Base-by-base conservation (phyloP, 2,329 filamentous ascomycete species). In the Colletotrichum sp. region DNA sequence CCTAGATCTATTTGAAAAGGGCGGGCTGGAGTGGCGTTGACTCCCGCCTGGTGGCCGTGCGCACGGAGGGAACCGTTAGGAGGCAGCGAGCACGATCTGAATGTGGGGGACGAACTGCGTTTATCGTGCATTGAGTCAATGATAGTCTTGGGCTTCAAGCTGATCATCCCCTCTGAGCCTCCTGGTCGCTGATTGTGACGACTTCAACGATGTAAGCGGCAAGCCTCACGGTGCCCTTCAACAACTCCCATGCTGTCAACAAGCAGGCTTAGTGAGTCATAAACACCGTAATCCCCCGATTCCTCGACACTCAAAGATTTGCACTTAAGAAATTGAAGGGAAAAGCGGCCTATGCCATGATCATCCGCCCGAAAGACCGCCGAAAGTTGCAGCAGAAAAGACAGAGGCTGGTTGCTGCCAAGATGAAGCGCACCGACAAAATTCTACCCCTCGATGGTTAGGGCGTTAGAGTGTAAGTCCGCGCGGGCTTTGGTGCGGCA, bases 1-100 rank as follows among this genome's bases (percentile, higher is more conserved):
- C 13, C 77, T 80, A 65, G 81, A 82, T 11, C 75, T 71, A 25
- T 79, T 82, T 0, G 74, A 79, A 25, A 75, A 83, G n/a, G 77
- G 81, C 2, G 81, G 81, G 0, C 36, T 82, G 6, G 79, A 83
- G 39, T 83, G 81, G 82, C 79, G 82, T 6, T 78, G 81, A 27
- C 80, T 82, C 71, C 80, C 81, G 60, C 74, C 71, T 16, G 79
- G 83, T 52, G 79, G 77, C 9, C 77, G 77, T 28, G 72, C 77
- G 28, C 25, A 63, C 55, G 3, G 78, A 78, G 25, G 77, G 80
- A 52, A 78, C 78, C 9, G 32, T 66, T 7, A 59, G 25, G 27
- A 52, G 27, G 19, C 32, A 44, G 16, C 79, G 80, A 61, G 69
- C 73, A 3, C 69, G 13, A 4, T 78, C 77, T 83, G 81, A 81